Percentiles rank a stretch among this genome's conserved stretches.
Evolutionary conservation across 805 yeast genomes (phyloP).

Genomic region (Tanozyma kutaoensis): DNA sequence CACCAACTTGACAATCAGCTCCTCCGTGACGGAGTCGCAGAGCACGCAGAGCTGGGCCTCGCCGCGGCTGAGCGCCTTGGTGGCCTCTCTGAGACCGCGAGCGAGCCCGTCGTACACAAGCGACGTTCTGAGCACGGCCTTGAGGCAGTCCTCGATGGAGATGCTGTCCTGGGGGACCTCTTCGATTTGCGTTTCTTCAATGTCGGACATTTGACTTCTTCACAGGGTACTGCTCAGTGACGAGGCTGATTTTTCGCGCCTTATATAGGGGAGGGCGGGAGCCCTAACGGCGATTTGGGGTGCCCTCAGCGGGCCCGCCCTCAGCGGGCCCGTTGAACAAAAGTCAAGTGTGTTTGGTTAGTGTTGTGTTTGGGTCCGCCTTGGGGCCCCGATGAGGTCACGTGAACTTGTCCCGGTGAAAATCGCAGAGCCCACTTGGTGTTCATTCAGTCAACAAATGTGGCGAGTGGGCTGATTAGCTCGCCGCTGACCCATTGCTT

Average conservation of each 20-base stretch:
- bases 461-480: too few relatives aligned
- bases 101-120: slow-evolving; percentile 99
- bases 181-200: slow-evolving; percentile 76
- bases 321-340: too few relatives aligned
- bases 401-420: too few relatives aligned
- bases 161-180: slow-evolving; percentile 80
- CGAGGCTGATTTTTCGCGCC: slow-evolving; percentile 2
- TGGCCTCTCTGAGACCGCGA: slow-evolving; percentile 99
- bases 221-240: slow-evolving; percentile 37
- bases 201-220: slow-evolving; percentile 91
- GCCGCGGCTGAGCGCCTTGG: slow-evolving; percentile 95
- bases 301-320: too few relatives aligned
- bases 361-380: too few relatives aligned
- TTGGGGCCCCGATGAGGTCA: too few relatives aligned
- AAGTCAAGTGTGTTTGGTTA: too few relatives aligned
- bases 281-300: too few relatives aligned
- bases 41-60: slow-evolving; percentile 97
- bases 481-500: too few relatives aligned
- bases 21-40: slow-evolving; percentile 98
- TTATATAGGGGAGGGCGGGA: neutral
- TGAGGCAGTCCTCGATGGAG: slow-evolving; percentile 96
- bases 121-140: slow-evolving; percentile 95
- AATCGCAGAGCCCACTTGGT: too few relatives aligned
- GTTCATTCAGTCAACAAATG: too few relatives aligned
- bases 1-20: slow-evolving; percentile 88